Evolutionary conservation across 805 yeast species (phyloP).

Genomic region (Lipomyces sp.): DNA sequence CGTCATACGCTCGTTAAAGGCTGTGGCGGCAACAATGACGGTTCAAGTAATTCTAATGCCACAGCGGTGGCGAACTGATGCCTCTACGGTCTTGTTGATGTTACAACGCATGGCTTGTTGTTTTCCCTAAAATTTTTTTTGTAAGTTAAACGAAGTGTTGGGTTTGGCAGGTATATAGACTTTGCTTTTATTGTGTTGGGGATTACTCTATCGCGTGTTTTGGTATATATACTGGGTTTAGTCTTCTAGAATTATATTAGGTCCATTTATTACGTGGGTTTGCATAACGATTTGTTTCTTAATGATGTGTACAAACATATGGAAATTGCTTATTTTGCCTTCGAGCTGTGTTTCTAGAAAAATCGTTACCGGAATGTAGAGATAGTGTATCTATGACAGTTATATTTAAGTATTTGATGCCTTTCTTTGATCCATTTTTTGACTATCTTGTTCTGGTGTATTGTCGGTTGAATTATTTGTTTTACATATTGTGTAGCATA

Average conservation of each 20-base stretch:
- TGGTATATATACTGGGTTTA: neutral
- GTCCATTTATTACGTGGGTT: neutral
- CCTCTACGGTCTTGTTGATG: neutral
- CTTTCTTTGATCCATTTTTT: neutral
- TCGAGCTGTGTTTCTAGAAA: neutral
- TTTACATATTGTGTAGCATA: neutral
- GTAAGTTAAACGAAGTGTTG: neutral
- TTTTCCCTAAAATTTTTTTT: neutral
- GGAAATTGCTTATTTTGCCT: neutral
- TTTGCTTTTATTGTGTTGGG: neutral
- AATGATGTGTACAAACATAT: neutral
- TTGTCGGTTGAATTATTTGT: neutral
- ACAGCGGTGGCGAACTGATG: slow-evolving; percentile 3
- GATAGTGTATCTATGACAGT: neutral
- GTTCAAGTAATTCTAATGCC: slow-evolving; percentile 4
- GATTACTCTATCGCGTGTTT: neutral
- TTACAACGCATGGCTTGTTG: neutral
- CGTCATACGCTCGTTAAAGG: slow-evolving; percentile 38
- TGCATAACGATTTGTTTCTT: neutral
- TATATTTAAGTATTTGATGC: neutral
- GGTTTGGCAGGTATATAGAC: neutral
- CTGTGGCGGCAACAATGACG: slow-evolving; percentile 24
- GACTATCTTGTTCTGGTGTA: neutral
- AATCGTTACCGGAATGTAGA: neutral
- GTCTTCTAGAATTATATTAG: neutral